Evolutionary conservation across 148 eudicot genomes (phyloP).

Genomic region (Rhododendron molle): DNA sequence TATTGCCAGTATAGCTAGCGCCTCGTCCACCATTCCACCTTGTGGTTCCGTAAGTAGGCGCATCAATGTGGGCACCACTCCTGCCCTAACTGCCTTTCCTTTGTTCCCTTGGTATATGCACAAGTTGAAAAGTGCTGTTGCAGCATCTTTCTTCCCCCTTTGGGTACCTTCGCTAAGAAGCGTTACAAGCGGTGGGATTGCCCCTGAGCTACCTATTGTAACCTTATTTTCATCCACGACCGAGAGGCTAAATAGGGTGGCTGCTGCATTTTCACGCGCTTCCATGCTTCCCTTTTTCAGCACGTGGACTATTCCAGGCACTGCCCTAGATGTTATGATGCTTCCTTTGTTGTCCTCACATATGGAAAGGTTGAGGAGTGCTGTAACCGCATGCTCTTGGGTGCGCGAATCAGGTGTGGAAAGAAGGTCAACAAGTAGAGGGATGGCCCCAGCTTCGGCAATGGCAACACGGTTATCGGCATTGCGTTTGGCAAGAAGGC

Average conservation of each 20-base stretch:
- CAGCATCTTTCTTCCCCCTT: conserved; percentile 94
- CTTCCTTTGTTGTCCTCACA: conserved; percentile 82
- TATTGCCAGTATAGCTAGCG: conserved; percentile 81
- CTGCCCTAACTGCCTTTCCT: conserved; percentile 86
- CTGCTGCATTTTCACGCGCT: conserved; percentile 91
- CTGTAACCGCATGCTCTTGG: conserved; percentile 89
- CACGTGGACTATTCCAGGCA: conserved; percentile 79
- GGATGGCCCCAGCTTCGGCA: conserved; percentile 90
- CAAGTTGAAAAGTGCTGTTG: conserved; percentile 86
- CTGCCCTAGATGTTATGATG: conserved; percentile 66
- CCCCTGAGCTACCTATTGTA: conserved; percentile 72
- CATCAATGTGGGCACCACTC: conserved; percentile 74
- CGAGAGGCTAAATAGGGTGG: conserved; percentile 86
- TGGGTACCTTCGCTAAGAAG: conserved; percentile 74
- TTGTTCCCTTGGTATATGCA: conserved; percentile 95
- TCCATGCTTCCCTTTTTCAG: conserved; percentile 85
- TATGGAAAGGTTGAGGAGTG: conserved; percentile 88
- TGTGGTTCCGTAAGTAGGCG: conserved; percentile 68
- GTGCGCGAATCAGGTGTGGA: conserved; percentile 61
- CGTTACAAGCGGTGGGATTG: conserved; percentile 78
- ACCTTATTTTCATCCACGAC: conserved; percentile 91
- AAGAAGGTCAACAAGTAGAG: conserved; percentile 63
- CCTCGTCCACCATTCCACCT: conserved; percentile 87
- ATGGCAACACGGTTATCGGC: conserved; percentile 80
- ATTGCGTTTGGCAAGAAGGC: conserved; percentile 82